phyloP scores from a whole-genome alignment of 805 yeast genomes.

The Sporopachydermia quercuum region DNA sequence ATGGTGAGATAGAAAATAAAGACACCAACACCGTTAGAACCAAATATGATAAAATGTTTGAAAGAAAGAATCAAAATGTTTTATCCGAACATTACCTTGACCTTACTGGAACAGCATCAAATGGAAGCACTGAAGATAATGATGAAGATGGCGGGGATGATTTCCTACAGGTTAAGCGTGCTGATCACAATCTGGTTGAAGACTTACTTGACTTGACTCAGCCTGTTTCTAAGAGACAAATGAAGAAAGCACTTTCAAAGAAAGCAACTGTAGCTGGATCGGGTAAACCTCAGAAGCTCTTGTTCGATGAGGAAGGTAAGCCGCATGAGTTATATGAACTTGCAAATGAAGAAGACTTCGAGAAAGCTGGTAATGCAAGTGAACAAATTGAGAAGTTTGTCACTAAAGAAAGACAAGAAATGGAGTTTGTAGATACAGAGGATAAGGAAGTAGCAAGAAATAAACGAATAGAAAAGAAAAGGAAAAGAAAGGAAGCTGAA shows the following conservation, averaged over 20 bases:
- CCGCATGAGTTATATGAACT: slow-evolving; percentile 88
- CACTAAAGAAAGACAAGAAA: slow-evolving; percentile 44
- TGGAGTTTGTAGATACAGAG: slow-evolving; percentile 56
- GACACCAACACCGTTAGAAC: slow-evolving; percentile 46
- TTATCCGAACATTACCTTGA: slow-evolving; percentile 77
- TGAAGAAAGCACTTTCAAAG: slow-evolving; percentile 76
- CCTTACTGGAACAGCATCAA: slow-evolving; percentile 34
- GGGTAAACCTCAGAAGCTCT: slow-evolving; percentile 62
- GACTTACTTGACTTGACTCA: slow-evolving; percentile 42
- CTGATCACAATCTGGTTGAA: slow-evolving; percentile 55
- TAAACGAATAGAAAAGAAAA: slow-evolving; percentile 76
- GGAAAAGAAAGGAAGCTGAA: slow-evolving; percentile 73
- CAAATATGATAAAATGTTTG: slow-evolving; percentile 90
- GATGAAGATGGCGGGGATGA: slow-evolving; percentile 48
- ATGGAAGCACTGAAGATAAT: slow-evolving; percentile 22
- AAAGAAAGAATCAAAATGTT: slow-evolving; percentile 84
- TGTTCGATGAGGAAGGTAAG: slow-evolving; percentile 88
- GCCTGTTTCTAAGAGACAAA: slow-evolving; percentile 71
- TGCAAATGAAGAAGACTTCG: slow-evolving; percentile 80
- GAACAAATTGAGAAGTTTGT: slow-evolving; percentile 57
- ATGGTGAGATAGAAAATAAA: slow-evolving; percentile 36
- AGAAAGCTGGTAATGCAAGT: slow-evolving; percentile 48
- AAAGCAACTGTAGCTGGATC: slow-evolving; percentile 48
- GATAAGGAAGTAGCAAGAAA: slow-evolving; percentile 69
- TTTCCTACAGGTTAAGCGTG: slow-evolving; percentile 68